These are phyloP conservation scores for Amanita brunnescens DNA, from an alignment of 768 basidiomycete genomes.

Conservation along the genomic window DNA sequence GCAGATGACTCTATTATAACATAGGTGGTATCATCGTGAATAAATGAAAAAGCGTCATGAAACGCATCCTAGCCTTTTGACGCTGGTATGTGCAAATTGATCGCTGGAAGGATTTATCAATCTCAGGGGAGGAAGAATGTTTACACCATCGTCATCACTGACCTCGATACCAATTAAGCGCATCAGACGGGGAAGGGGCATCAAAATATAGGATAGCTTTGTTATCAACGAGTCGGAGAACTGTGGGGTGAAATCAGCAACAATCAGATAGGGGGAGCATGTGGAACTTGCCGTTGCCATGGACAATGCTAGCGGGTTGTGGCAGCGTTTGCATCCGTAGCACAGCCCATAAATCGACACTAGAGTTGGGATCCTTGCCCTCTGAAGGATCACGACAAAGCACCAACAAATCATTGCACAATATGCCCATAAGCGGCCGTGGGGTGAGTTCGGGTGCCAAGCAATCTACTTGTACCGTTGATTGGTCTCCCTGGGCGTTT, in stretches of 20 bases:
- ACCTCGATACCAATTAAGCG: constrained; percentile 90
- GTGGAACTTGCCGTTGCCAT: constrained; percentile 60
- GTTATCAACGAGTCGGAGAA: constrained; percentile 83
- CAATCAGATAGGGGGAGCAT: not conserved
- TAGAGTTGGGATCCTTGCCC: constrained; percentile 62
- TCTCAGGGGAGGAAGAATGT: not conserved
- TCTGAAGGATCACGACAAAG: constrained; percentile 82
- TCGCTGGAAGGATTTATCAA: constrained; percentile 38
- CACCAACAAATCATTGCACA: constrained; percentile 92
- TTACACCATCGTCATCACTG: constrained; percentile 13
- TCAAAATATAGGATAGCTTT: constrained; percentile 89
- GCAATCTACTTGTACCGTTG: constrained; percentile 84
- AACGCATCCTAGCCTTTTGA: constrained; percentile 52
- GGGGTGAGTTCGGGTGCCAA: constrained; percentile 82
- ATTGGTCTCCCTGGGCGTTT: constrained; percentile 67
- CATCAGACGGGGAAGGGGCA: constrained; percentile 74
- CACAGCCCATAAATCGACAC: constrained; percentile 94
- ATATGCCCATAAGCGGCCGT: constrained; percentile 66
- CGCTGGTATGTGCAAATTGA: constrained; percentile 82
- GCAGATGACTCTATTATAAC: not conserved
- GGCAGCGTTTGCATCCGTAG: constrained; percentile 90
- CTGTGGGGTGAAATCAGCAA: constrained; percentile 26
- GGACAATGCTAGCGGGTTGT: constrained; percentile 84
- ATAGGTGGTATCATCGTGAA: constrained; percentile 1
- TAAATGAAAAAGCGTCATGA: not conserved